phyloP scores from a whole-genome alignment of 192 early-diverging fungal genomes.

The Entrophospora sp. region DNA sequence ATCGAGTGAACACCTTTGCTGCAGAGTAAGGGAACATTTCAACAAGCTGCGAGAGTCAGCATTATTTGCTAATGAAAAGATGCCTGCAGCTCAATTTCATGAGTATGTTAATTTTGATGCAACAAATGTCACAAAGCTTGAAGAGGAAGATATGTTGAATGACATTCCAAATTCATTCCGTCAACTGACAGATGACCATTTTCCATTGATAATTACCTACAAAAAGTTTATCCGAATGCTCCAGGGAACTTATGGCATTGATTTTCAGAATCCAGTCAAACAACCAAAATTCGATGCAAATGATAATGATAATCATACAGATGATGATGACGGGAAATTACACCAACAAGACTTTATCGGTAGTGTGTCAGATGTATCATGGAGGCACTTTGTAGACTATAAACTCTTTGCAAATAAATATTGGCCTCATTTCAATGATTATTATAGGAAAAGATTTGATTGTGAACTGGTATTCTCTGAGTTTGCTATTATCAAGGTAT shows the following conservation, averaged over 20 bases:
- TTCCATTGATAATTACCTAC: too few relatives aligned
- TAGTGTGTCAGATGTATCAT: not conserved
- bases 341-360: too few relatives aligned
- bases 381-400: not conserved
- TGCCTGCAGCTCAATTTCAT: not conserved
- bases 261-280: not conserved
- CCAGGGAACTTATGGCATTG: too few relatives aligned
- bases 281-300: not conserved
- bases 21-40: not conserved
- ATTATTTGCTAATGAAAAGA: not conserved
- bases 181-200: too few relatives aligned
- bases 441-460: too few relatives aligned
- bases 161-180: too few relatives aligned
- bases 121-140: not conserved
- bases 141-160: not conserved
- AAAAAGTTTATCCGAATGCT: too few relatives aligned
- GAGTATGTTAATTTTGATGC: not conserved
- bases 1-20: not conserved
- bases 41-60: not conserved
- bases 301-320: not conserved
- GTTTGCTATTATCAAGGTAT: too few relatives aligned
- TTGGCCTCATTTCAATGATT: too few relatives aligned
- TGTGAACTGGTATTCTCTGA: too few relatives aligned
- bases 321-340: not conserved
- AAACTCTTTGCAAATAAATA: not conserved